These are phyloP conservation scores for Phytopythium aichiense DNA, from an alignment of 352 stramenopile genomes.

Conservation along the genomic window DNA sequence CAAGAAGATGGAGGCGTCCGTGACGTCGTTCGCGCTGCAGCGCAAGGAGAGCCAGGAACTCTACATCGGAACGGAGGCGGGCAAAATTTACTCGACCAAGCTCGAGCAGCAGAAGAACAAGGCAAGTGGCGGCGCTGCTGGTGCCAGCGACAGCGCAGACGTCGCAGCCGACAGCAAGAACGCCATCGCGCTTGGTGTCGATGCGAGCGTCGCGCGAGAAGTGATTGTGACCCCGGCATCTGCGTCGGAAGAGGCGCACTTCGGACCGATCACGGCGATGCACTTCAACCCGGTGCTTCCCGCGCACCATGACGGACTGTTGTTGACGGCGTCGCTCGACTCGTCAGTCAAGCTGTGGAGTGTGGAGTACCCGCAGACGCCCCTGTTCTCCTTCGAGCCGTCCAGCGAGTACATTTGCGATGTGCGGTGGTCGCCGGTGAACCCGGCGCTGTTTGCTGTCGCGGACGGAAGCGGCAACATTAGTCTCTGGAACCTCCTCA, in stretches of 20 bases:
- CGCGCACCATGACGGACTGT: constrained; percentile 63
- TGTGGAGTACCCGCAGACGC: constrained; percentile 60
- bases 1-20: constrained; percentile 85
- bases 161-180: constrained; percentile 38
- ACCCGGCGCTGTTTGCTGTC: constrained; percentile 80
- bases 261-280: constrained; percentile 80
- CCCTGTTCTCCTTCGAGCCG: constrained; percentile 79
- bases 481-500: constrained; percentile 84
- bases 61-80: constrained; percentile 80
- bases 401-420: constrained; percentile 89
- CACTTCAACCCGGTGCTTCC: constrained; percentile 77
- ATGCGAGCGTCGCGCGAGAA: constrained; percentile 32
- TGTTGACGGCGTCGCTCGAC: constrained; percentile 83
- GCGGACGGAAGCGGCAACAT: constrained; percentile 68
- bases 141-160: constrained; percentile 15
- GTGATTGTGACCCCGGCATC: constrained; percentile 59
- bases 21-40: constrained; percentile 79
- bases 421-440: constrained; percentile 76
- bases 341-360: constrained; percentile 89
- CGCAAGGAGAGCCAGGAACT: constrained; percentile 82
- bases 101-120: constrained; percentile 77
- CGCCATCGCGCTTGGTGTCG: constrained; percentile 19
- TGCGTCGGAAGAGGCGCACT: constrained; percentile 71
- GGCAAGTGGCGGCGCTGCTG: constrained; percentile 10
- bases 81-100: constrained; percentile 74